Conservation (phyloP, 306 rosid species). For the Cercis canadensis region DNA sequence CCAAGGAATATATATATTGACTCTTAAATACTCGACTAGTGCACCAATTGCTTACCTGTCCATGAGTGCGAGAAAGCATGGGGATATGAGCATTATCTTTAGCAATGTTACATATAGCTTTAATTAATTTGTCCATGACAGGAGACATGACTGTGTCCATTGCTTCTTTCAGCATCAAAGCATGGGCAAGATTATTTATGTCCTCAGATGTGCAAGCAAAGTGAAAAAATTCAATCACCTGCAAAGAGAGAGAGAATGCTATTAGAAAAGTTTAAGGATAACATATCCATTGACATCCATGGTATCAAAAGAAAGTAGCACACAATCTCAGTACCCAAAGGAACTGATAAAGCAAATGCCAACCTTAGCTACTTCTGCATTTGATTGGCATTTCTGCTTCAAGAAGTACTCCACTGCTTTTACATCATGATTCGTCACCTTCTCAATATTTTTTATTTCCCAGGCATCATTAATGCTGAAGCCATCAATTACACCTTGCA, state of each 20-base stretch:
- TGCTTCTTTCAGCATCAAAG: conserved; percentile 84
- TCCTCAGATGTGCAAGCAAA: conserved; percentile 94
- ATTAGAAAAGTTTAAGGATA: not conserved
- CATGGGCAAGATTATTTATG: conserved; percentile 90
- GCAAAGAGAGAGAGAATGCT: conserved; percentile 6
- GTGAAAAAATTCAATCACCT: conserved; percentile 94
- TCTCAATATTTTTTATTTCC: conserved; percentile 79
- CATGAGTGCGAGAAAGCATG: conserved; percentile 93
- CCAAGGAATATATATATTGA: conserved; percentile 5
- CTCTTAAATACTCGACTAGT: conserved; percentile 16
- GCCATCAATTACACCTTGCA: conserved; percentile 61
- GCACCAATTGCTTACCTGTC: conserved; percentile 65
- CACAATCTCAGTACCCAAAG: not conserved
- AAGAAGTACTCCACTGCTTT: conserved; percentile 92
- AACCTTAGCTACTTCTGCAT: conserved; percentile 75
- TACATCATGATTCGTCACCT: conserved; percentile 82
- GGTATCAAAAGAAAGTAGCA: conserved; percentile 14
- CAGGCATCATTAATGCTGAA: conserved; percentile 65
- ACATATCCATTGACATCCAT: conserved; percentile 1
- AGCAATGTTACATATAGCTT: conserved; percentile 64
- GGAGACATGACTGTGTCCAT: conserved; percentile 66
- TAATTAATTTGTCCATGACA: conserved; percentile 63
- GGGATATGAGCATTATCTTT: conserved; percentile 72
- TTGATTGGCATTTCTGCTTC: conserved; percentile 73
- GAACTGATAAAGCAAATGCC: conserved; percentile 21